Conservation (phyloP, 495 filamentous ascomycete genomes). For the Lichina pygmaea region DNA sequence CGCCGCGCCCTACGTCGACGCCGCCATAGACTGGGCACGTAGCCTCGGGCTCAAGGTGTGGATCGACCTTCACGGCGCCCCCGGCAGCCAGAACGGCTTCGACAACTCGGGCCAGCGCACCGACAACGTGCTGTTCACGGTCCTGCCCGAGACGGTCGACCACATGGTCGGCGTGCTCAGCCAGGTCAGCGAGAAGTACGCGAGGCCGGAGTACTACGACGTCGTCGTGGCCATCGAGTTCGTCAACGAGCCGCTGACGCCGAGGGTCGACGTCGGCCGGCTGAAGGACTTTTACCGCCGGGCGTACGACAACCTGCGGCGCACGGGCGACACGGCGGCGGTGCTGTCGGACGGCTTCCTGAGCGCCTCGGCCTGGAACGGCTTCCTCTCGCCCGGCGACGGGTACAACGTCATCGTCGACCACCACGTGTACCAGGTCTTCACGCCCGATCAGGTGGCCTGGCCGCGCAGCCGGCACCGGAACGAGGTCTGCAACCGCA, state of each 20-base stretch:
- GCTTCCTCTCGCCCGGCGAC: constrained; percentile 15
- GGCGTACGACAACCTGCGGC: constrained; percentile 26
- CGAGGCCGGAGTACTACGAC: constrained; percentile 21
- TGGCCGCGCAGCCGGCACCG: constrained; percentile 14
- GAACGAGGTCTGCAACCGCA: constrained; percentile 17
- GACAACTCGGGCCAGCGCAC: constrained; percentile 23
- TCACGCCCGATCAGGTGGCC: constrained; percentile 11
- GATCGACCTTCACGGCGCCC: constrained; percentile 28
- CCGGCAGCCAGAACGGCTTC: constrained; percentile 61
- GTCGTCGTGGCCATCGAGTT: constrained; percentile 45
- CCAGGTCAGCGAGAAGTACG: constrained; percentile 31
- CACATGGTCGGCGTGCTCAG: constrained; percentile 30
- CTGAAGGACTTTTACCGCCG: constrained; percentile 39
- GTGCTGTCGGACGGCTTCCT: constrained; percentile 10
- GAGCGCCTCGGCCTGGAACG: constrained; percentile 14
- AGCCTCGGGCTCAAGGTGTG: constrained; percentile 17
- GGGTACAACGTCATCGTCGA: constrained; percentile 16
- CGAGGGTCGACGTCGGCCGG: constrained; percentile 19
- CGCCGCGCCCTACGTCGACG: constrained; percentile 18
- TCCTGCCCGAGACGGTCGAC: constrained; percentile 28
- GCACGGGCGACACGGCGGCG: constrained; percentile 8
- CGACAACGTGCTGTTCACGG: constrained; percentile 33
- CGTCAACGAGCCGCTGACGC: constrained; percentile 37
- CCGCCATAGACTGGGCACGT: constrained; percentile 19
- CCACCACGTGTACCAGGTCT: constrained; percentile 24